These are phyloP conservation scores for Elsinoe australis DNA, from an alignment of 2,329 filamentous ascomycete species.

Conservation along the genomic window DNA sequence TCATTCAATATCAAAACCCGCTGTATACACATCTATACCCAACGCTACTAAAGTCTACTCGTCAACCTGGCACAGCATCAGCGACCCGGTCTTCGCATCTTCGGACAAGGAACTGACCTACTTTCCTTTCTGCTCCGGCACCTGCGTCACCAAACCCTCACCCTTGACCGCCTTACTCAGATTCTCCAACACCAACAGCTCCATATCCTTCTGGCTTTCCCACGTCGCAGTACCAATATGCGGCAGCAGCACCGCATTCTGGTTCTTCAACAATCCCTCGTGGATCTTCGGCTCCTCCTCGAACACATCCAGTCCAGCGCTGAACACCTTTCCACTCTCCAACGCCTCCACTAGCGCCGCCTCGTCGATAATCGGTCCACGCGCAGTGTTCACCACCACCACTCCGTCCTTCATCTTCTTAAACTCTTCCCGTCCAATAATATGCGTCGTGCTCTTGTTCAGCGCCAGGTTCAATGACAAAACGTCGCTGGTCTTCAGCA, in stretches of 20 bases:
- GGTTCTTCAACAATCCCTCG: constrained; percentile 42
- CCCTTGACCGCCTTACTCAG: constrained; percentile 50
- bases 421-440: constrained; percentile 46
- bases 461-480: constrained; percentile 49
- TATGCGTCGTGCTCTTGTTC: constrained; percentile 44
- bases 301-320: constrained; percentile 51
- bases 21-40: no score
- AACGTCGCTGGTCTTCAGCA: constrained; percentile 48
- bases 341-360: constrained; percentile 47
- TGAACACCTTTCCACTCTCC: constrained; percentile 47
- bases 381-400: constrained; percentile 51
- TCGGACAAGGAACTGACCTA: constrained; percentile 12
- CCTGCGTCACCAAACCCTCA: constrained; percentile 51
- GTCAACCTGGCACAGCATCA: constrained; percentile 3
- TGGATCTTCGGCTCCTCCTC: constrained; percentile 51
- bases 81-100: no score
- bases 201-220: constrained; percentile 56
- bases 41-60: constrained; percentile 16
- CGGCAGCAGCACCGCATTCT: constrained; percentile 49
- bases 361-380: constrained; percentile 52
- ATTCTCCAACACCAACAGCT: constrained; percentile 52
- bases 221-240: constrained; percentile 54
- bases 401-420: constrained; percentile 49
- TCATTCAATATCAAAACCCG: no score
- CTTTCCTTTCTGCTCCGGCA: constrained; percentile 50